These are phyloP conservation scores for Takakia lepidozioides DNA, from an alignment of 225 moss, liverwort and hornwort genomes.

Conservation along the genomic window DNA sequence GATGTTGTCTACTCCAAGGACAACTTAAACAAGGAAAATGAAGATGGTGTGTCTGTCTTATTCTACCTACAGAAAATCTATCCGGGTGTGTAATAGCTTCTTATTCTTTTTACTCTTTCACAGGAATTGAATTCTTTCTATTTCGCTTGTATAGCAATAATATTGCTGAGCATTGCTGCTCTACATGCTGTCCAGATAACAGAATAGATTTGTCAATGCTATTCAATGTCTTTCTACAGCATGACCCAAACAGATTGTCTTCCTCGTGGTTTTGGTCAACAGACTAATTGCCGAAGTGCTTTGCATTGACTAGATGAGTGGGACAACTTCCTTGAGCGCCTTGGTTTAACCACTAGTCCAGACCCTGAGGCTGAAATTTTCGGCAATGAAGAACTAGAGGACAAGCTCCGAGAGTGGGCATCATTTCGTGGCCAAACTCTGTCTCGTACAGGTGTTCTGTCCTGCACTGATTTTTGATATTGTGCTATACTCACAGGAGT, in stretches of 20 bases:
- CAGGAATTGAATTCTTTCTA: too few relatives aligned
- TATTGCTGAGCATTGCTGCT: too few relatives aligned
- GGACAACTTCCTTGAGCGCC: conserved; percentile 56
- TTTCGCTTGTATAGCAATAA: too few relatives aligned
- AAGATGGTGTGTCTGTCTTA: conserved; percentile 75
- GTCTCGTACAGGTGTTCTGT: conserved; percentile 79
- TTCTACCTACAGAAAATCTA: conserved; percentile 78
- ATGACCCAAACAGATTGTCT: too few relatives aligned
- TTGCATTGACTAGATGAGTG: too few relatives aligned
- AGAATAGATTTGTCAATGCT: too few relatives aligned
- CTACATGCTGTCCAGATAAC: too few relatives aligned
- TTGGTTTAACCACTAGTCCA: conserved; percentile 33
- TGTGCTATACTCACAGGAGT: too few relatives aligned
- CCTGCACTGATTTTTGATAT: not conserved
- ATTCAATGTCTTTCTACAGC: too few relatives aligned
- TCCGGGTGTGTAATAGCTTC: conserved; percentile 59
- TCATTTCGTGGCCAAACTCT: conserved; percentile 97
- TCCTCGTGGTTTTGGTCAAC: too few relatives aligned
- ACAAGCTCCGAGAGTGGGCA: conserved; percentile 84
- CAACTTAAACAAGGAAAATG: conserved; percentile 52
- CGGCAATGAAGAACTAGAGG: conserved; percentile 51
- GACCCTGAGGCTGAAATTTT: conserved; percentile 64
- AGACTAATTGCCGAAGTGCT: too few relatives aligned
- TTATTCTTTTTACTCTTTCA: too few relatives aligned
- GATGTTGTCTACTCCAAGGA: conserved; percentile 72